phyloP scores from a whole-genome alignment of 1,284 basidiomycete genomes.

The Ustilago trichophora region DNA sequence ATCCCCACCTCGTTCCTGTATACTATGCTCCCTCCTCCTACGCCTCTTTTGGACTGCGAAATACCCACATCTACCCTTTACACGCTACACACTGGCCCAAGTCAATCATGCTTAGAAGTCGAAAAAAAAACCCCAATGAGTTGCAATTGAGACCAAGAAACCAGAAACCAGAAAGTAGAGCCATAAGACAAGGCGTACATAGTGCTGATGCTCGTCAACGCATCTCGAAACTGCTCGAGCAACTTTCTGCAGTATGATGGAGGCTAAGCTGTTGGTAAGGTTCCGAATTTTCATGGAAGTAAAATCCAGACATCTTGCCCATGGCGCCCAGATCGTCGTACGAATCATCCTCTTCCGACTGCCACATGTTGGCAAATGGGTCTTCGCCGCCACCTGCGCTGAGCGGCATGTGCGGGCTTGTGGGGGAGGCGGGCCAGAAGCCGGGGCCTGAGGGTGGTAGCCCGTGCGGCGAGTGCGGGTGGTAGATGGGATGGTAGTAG shows the following conservation, averaged over 20 bases:
- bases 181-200: no score
- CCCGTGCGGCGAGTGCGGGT: constrained; percentile 21
- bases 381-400: constrained; percentile 7
- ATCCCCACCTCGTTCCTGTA: not conserved
- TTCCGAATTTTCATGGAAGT: constrained; percentile 89
- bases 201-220: no score
- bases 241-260: constrained; percentile 66
- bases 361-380: constrained; percentile 12
- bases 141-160: no score
- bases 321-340: constrained; percentile 33
- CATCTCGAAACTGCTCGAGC: constrained; percentile 68
- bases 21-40: no score
- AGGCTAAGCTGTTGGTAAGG: constrained; percentile 73
- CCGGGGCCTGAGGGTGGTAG: constrained; percentile 17
- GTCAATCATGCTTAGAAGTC: no score
- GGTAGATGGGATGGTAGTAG: constrained; percentile 28
- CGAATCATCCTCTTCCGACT: not conserved
- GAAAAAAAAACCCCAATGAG: no score
- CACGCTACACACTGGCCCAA: no score
- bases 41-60: no score
- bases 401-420: constrained; percentile 12
- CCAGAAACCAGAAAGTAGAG: no score
- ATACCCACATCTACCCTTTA: no score
- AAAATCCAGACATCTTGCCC: constrained; percentile 82
- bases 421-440: constrained; percentile 37